These are phyloP conservation scores for Trametopsis cervina DNA, from an alignment of 768 basidiomycete genomes.

Conservation along the genomic window DNA sequence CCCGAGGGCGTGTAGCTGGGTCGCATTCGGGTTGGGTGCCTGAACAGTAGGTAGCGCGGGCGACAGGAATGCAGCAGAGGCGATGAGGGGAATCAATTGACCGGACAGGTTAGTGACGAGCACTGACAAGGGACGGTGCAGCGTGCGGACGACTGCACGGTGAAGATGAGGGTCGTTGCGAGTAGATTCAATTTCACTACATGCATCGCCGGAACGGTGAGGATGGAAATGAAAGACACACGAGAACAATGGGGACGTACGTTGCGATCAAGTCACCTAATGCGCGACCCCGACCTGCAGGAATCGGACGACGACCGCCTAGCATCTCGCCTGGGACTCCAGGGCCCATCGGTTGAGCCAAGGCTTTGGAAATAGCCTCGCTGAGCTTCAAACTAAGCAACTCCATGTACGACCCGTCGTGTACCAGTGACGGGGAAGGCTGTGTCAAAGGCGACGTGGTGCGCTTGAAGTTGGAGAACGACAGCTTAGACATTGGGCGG, in stretches of 20 bases:
- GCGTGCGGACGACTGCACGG: slow-evolving; percentile 62
- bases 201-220: not conserved
- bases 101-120: slow-evolving; percentile 63
- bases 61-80: slow-evolving; percentile 53
- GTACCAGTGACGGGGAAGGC: slow-evolving; percentile 33
- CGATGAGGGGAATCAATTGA: slow-evolving; percentile 57
- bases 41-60: slow-evolving; percentile 45
- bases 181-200: slow-evolving; percentile 63
- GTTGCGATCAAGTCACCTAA: slow-evolving; percentile 63
- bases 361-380: slow-evolving; percentile 73
- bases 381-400: slow-evolving; percentile 70
- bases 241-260: slow-evolving; percentile 41
- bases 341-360: slow-evolving; percentile 57
- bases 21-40: slow-evolving; percentile 48
- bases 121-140: slow-evolving; percentile 74
- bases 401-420: slow-evolving; percentile 78
- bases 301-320: slow-evolving; percentile 65
- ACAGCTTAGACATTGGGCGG: slow-evolving; percentile 50
- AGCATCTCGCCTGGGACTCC: slow-evolving; percentile 44
- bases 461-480: slow-evolving; percentile 52
- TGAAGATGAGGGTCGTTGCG: slow-evolving; percentile 57
- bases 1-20: slow-evolving; percentile 66
- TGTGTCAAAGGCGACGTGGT: slow-evolving; percentile 41
- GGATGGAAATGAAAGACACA: slow-evolving; percentile 12
- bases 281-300: slow-evolving; percentile 61